phyloP scores from a whole-genome alignment of 148 eudicot species.

The Mesembryanthemum crystallinum region DNA sequence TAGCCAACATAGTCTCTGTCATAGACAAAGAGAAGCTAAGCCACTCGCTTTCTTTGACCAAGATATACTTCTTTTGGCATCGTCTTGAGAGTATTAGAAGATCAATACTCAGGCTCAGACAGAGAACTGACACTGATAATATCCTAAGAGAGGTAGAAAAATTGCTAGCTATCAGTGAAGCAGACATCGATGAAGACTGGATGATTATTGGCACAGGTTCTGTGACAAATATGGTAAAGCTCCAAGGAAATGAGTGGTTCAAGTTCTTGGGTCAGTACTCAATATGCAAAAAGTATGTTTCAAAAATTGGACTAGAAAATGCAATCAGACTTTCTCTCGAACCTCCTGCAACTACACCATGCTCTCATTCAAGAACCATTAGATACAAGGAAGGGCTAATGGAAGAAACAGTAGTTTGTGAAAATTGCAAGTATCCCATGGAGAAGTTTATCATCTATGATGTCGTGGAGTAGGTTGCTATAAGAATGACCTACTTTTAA shows the following conservation, averaged over 20 bases:
- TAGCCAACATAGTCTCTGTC: conserved; percentile 28
- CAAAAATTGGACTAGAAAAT: conserved; percentile 40
- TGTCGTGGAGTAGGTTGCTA: conserved; percentile 6
- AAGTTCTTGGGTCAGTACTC: conserved; percentile 30
- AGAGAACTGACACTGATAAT: conserved; percentile 25
- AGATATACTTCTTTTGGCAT: conserved; percentile 50
- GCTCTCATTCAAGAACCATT: conserved; percentile 35
- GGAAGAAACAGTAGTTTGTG: conserved; percentile 37
- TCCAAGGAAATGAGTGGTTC: conserved; percentile 30
- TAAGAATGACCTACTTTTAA: neutral
- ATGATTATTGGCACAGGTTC: conserved; percentile 46
- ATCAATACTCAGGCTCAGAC: conserved; percentile 34
- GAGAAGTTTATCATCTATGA: conserved; percentile 34
- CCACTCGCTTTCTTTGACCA: conserved; percentile 30
- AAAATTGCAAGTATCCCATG: conserved; percentile 43
- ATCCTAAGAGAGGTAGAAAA: conserved; percentile 33
- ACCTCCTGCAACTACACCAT: conserved; percentile 31
- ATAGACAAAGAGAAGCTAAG: conserved; percentile 39
- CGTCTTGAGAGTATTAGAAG: conserved; percentile 56
- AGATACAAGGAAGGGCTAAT: conserved; percentile 38
- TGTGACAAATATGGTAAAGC: conserved; percentile 39
- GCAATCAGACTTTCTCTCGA: conserved; percentile 45
- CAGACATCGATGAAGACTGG: conserved; percentile 40
- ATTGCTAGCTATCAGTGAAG: conserved; percentile 32
- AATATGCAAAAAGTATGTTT: conserved; percentile 38